Base-by-base conservation (phyloP, 495 filamentous ascomycete genomes). In the Hyaloscypha hepaticicola region DNA sequence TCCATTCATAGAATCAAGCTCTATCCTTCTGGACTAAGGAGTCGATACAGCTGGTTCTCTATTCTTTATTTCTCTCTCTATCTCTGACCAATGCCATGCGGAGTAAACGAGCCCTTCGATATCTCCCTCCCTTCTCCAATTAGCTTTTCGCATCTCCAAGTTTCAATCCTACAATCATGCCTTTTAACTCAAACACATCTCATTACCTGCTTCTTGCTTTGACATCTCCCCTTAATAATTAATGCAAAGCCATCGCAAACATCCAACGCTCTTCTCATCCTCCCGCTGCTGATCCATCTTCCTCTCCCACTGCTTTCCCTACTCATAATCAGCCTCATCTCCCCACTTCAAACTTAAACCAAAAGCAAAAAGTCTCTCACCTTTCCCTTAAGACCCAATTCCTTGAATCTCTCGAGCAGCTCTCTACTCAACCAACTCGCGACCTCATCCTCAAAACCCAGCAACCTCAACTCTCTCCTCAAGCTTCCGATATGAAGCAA, bases 381-480 rank as follows among this genome's bases (percentile, higher is more conserved):
- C 50, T 27, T 24, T 25, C 50, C 50, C 25, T 24, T 27, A 9
- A 53, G 5, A 6, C 4, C 25, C 50, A 11, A 5, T 7, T 5
- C 22, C 50, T 53, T 53, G 11, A 53, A 6, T 25, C 50, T 25
- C 16, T 25, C 9, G 3, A 5, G 21, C 7, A 53, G 24, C 50
- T 53, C 53, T n/a, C 26, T 27, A 16, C n/a, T 19, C 53, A 57
- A 33, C 53, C 53, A 28, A 2, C 27, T 33, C 27, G 29, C 53
- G 33, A 57, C 9, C 26, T 14, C 26, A 11, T 33, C 53, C 25
- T 57, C 25, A 57, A 57, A 57, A 9, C 53, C 53, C 22, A 57
- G 29, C 3, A 57, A 21, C 53, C 29, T n/a, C 53, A 57, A 31
- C 28, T 57, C 53, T 8, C 53, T 31, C 53, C 29, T 33, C 25